Percentiles rank a stretch among this genome's conserved stretches.
Evolutionary conservation across 2,329 filamentous ascomycete species (phyloP).

Genomic region (Metarhizium guizhouense): DNA sequence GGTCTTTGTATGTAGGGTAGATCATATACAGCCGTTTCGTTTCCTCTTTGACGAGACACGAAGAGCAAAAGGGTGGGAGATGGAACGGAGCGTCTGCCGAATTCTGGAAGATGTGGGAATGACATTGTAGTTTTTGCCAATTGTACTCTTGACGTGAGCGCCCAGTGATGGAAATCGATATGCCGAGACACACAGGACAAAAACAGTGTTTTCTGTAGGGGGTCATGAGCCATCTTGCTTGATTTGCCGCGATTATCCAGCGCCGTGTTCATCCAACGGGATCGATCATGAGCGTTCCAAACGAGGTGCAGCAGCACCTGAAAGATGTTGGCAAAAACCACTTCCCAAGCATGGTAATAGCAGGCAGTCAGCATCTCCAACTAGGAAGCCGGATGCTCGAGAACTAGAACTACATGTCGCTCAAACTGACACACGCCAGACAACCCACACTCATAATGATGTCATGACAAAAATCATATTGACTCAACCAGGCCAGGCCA

Average conservation of each 20-base stretch:
- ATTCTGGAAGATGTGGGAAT: conserved; percentile 3
- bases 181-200: not conserved
- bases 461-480: not conserved
- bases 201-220: too few species aligned
- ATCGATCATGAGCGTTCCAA: too few species aligned
- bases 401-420: too few species aligned
- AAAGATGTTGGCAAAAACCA: too few species aligned
- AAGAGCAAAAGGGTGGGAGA: not conserved
- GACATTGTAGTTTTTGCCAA: not conserved
- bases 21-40: not conserved
- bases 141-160: not conserved
- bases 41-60: not conserved
- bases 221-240: too few species aligned
- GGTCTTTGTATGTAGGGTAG: not conserved
- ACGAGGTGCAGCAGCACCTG: too few species aligned
- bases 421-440: not conserved
- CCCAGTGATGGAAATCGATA: not conserved
- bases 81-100: conserved; percentile 1
- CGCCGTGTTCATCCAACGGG: too few species aligned
- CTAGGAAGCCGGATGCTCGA: too few species aligned
- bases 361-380: too few species aligned
- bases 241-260: too few species aligned
- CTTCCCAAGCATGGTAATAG: too few species aligned
- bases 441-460: too few species aligned
- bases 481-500: not conserved